Conservation (phyloP, 179 eudicot species). For the Heliamphora pulchella region DNA sequence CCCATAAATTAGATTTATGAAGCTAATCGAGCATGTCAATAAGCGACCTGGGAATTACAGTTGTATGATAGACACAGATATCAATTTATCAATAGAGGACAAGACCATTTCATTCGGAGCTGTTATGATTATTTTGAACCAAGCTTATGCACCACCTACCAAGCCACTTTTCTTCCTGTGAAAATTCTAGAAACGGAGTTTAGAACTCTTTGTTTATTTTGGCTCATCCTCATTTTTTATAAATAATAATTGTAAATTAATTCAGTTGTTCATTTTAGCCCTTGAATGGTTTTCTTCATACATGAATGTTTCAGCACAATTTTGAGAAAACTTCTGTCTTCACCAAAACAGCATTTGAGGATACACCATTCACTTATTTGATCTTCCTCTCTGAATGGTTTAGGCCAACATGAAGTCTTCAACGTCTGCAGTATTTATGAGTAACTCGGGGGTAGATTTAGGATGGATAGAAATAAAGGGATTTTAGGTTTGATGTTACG, state of each 20-base stretch:
- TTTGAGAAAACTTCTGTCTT: neutral
- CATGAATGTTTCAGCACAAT: no score
- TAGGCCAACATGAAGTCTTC: no score
- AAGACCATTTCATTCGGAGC: neutral
- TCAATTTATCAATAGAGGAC: neutral
- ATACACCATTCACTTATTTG: neutral
- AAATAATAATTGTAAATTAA: no score
- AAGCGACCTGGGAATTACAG: conserved; percentile 11
- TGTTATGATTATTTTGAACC: no score
- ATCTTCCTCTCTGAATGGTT: neutral
- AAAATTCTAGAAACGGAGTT: neutral
- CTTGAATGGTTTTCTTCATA: no score
- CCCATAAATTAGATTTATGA: neutral
- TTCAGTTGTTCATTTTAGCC: no score
- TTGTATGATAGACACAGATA: neutral
- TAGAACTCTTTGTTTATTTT: neutral
- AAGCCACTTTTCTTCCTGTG: neutral
- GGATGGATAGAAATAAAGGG: no score
- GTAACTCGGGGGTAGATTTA: no score
- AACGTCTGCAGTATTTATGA: no score
- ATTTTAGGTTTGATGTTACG: no score
- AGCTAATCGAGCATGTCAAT: neutral
- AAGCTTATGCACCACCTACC: neutral
- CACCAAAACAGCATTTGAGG: neutral
- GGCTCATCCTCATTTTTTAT: neutral